Conservation (phyloP, 2,329 filamentous ascomycete species). For the Curvularia hawaiiensis region DNA sequence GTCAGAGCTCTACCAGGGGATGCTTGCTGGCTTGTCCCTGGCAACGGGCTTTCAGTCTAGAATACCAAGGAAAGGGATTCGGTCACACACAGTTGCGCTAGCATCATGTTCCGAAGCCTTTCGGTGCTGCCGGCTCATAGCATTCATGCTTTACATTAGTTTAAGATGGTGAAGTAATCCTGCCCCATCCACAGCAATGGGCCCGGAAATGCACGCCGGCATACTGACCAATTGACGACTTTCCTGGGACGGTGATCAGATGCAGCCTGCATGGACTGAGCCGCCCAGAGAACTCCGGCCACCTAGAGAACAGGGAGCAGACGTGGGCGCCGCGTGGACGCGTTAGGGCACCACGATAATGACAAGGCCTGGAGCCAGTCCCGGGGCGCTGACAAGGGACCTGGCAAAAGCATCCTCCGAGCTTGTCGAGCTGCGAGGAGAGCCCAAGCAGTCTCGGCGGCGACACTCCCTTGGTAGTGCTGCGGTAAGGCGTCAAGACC, state of each 20-base stretch:
- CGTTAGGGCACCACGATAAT: conserved; percentile 22
- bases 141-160: conserved; percentile 10
- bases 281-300: conserved; percentile 13
- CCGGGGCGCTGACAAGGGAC: conserved; percentile 10
- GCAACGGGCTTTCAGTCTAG: conserved; percentile 2
- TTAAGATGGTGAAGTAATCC: conserved; percentile 29
- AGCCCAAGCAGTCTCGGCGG: conserved; percentile 7
- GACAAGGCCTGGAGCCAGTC: conserved; percentile 22
- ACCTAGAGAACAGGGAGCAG: conserved; percentile 20
- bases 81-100: background rate
- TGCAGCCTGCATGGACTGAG: conserved; percentile 23
- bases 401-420: conserved; percentile 19
- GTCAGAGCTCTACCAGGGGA: conserved; percentile 1
- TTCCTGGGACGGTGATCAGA: conserved; percentile 11
- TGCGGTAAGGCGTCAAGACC: conserved; percentile 17
- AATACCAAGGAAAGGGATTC: conserved; percentile 7
- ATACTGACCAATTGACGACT: conserved; percentile 19
- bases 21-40: conserved; percentile 8
- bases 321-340: conserved; percentile 37
- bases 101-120: conserved; percentile 1
- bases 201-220: conserved; percentile 16
- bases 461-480: conserved; percentile 13
- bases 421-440: background rate
- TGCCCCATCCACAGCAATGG: conserved; percentile 14
- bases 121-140: conserved; percentile 8